Evolutionary conservation across 345 rosid species (phyloP), one percentile per base, ranked within the genome.

Genomic region (Hibiscus tridactylites): DNA sequence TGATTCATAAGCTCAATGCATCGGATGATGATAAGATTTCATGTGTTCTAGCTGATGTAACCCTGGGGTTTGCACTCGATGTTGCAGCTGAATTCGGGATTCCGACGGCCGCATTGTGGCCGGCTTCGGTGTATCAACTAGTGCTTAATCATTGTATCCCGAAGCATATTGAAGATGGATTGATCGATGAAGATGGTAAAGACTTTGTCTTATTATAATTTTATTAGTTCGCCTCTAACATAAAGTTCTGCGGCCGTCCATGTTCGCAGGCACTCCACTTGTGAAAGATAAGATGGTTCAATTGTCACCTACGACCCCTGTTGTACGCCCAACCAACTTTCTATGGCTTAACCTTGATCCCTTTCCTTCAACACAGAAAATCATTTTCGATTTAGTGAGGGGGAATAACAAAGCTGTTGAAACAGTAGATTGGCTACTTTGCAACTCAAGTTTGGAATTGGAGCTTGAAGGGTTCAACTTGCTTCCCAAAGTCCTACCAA

Each of bases 21-120:
- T 65, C 74, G 0, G 73, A 60, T 13, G 67, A 67, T 37, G 71
- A 73, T 1, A 73, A 56, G 73, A 79, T 88, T 71, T 74, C 75
- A 31, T 86, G 87, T 61, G 74, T 88, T 31, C 49, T 88, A 9
- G 84, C 83, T 2, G 92, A 88, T 76, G 53, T 57, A 57, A 68
- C 33, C n/a, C 26, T 71, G 3, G 81, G 79, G 35, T 74, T 84
- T 77, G 83, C 80, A 5, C 6, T 83, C 1, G 83, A 79, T 5
- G 69, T 84, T 28, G 86, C 86, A 0, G 75, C 70, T 49, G 81
- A 86, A 81, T 66, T 75, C 72, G 84, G 81, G 29, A 83, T 88
- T 69, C 77, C 54, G 28, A 54, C 79, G 2, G 83, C 76, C 1
- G 81, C 82, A 37, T 74, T 84, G 16, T 84, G 84, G 65, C 81